Evolutionary conservation across 2,329 filamentous ascomycete genomes (phyloP), one percentile per base, ranked within the genome.

Genomic region (Penicillium sp.): DNA sequence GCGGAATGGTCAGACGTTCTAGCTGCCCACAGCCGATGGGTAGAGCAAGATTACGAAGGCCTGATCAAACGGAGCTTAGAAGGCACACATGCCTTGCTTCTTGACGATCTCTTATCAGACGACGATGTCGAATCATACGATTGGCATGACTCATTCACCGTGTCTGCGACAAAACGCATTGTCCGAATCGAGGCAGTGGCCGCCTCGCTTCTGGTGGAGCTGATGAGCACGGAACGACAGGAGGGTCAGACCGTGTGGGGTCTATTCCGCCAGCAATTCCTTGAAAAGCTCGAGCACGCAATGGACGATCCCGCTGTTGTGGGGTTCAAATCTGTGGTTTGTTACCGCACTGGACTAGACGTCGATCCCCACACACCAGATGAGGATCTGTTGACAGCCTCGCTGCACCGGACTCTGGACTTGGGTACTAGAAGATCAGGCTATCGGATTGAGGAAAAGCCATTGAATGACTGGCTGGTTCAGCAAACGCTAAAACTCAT

Each of bases 321-420:
- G 1, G 91, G 84, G 2, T 96, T 96, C 81, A 95, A 96, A 73
- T 90, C 87, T 1, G 86, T 93, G 48, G 85, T 96, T 54, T 93
- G 90, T 74, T 95, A 95, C 70, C 83, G 90, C 14, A 90, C 87
- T 0, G 91, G 91, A 0, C 78, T 93, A 6, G 83, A 84, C 39
- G 79, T 93, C 16, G 75, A 82, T n/a, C 69, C 80, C 8, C 75
- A 81, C 52, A 70, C 79, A 1, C 76, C 79, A 1, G 77, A 77
- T 11, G 68, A 75, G 24, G 75, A 74, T 2, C n/a, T 55, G 0
- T 37, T 72, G 8, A 64, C 68, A 21, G 61, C 65, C 24, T 67
- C 70, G 10, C 67, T 75, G 37, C 64, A 66, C 21, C 67, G 68
- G 2, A 68, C 61, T 13, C 54, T 71, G 6, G 55, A 68, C 22